Percentiles rank a stretch among this genome's conserved stretches.
Evolutionary conservation across 2,329 filamentous ascomycete species (phyloP).

Genomic region (Claviceps cyperi): DNA sequence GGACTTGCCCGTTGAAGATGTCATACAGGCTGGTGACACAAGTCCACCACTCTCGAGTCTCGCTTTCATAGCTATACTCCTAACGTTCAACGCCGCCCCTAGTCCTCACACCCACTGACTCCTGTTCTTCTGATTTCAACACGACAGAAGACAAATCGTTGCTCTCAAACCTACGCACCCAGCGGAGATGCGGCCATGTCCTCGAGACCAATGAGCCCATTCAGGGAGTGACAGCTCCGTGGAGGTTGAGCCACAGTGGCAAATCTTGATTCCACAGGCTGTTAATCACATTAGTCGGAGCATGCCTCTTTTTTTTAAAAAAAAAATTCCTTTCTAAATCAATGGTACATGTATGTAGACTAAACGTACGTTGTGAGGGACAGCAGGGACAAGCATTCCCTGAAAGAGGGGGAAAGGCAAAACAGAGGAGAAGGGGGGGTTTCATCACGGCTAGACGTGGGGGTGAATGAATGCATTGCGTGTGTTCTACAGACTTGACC

Average conservation of each 20-base stretch:
- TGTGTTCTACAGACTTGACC: neutral
- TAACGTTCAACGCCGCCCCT: too few relatives aligned
- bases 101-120: too few relatives aligned
- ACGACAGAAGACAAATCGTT: too few relatives aligned
- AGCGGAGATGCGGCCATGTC: too few relatives aligned
- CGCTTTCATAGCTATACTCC: too few relatives aligned
- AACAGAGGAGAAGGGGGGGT: neutral
- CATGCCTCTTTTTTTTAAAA: too few relatives aligned
- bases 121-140: too few relatives aligned
- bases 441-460: neutral
- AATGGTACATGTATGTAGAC: too few relatives aligned
- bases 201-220: neutral
- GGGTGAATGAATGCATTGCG: neutral
- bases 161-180: neutral
- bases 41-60: too few relatives aligned
- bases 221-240: neutral
- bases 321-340: too few relatives aligned
- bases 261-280: neutral
- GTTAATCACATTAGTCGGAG: neutral
- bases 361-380: neutral
- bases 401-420: neutral
- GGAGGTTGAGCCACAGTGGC: neutral
- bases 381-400: neutral
- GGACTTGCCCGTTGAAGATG: too few relatives aligned
- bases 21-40: too few relatives aligned